Evolutionary conservation across 1,284 basidiomycete genomes (phyloP).

Genomic region (Hemileccinum hortonii): DNA sequence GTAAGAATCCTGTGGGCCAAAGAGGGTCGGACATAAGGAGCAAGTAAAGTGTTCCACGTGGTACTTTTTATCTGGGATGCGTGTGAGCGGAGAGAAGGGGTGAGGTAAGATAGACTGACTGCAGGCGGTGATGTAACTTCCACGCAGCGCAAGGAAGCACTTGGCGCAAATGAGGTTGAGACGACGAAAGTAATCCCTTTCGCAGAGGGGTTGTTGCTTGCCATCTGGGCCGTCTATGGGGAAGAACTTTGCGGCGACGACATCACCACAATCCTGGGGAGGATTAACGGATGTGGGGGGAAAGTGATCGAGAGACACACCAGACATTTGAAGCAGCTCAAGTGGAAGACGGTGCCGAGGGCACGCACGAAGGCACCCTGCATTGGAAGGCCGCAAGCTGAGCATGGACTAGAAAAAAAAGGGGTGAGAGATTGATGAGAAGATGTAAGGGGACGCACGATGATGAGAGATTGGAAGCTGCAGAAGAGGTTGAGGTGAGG

Average conservation of each 20-base stretch:
- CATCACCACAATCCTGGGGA: slow-evolving; percentile 87
- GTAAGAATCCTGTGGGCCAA: slow-evolving; percentile 98
- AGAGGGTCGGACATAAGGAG: slow-evolving; percentile 92
- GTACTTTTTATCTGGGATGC: slow-evolving; percentile 85
- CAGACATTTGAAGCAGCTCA: slow-evolving; percentile 97
- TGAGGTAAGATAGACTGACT: slow-evolving; percentile 59
- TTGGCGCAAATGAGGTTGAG: slow-evolving; percentile 96
- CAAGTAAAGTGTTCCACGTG: slow-evolving; percentile 99
- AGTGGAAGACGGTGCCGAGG: slow-evolving; percentile 90
- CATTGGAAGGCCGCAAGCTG: slow-evolving; percentile 75
- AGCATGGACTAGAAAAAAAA: slow-evolving; percentile 53
- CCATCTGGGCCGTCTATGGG: slow-evolving; percentile 88
- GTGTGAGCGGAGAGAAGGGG: slow-evolving; percentile 14
- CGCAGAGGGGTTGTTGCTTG: slow-evolving; percentile 91
- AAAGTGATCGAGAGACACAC: slow-evolving; percentile 44
- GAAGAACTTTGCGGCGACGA: slow-evolving; percentile 99
- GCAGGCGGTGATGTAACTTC: slow-evolving; percentile 99
- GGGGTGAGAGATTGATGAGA: slow-evolving; percentile 15
- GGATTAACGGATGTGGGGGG: slow-evolving; percentile 4
- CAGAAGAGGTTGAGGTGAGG: slow-evolving; percentile 45
- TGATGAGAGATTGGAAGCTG: slow-evolving; percentile 44
- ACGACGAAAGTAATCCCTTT: slow-evolving; percentile 96
- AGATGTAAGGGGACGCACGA: slow-evolving; percentile 40
- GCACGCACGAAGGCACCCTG: slow-evolving; percentile 97
- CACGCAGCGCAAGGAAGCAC: slow-evolving; percentile 90